Evolutionary conservation across 1,284 basidiomycete genomes (phyloP), one percentile per base, ranked within the genome.

Genomic region (Lignosus rhinocerotis): DNA sequence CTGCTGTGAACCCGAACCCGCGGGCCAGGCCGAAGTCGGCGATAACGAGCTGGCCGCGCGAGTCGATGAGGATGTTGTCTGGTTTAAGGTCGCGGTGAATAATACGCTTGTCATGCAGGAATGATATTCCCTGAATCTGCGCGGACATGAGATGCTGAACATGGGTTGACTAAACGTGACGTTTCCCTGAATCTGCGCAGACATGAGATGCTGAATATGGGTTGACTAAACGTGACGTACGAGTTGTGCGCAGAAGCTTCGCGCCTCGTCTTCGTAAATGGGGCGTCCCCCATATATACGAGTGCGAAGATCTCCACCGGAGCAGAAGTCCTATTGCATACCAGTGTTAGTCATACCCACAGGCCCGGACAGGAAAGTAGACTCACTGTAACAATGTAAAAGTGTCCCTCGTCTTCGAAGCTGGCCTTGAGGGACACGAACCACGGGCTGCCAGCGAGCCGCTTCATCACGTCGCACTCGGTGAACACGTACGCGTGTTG

Each of bases 11-110:
- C 82, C 1, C 85, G 78, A 34, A 80, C 80, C 3, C 79, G 82
- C 61, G 52, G 21, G 80, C 79, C 50, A 84, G 68, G 67, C 87
- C 87, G 72, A 87, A 86, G 69, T 88, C 86, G 39, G 85, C 85
- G 47, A 88, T 74, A 64, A 86, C 83, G 3, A 85, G 80, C 64
- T 87, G 83, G 1, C 85, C 85, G 51, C 78, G 73, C 62, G 82
- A 80, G 70, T 86, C 83, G 12, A 88, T 73, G 17, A 87, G 74
- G 53, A 88, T 81, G 69, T 88, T 87, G 67, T 85, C 84, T 1
- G 85, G 85, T 70, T 72, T 86, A 48, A 72, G 60, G 51, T 72
- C 70, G 48, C 71, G 70, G 55, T 72, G 70, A n/a, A 72, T 58
- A 56, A 72, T 69, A 25, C 63, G 58, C 51, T 80, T 77, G 19